Evolutionary conservation across 768 basidiomycete genomes (phyloP), one percentile per base, ranked within the genome.

Genomic region (Gyrodon lividus): DNA sequence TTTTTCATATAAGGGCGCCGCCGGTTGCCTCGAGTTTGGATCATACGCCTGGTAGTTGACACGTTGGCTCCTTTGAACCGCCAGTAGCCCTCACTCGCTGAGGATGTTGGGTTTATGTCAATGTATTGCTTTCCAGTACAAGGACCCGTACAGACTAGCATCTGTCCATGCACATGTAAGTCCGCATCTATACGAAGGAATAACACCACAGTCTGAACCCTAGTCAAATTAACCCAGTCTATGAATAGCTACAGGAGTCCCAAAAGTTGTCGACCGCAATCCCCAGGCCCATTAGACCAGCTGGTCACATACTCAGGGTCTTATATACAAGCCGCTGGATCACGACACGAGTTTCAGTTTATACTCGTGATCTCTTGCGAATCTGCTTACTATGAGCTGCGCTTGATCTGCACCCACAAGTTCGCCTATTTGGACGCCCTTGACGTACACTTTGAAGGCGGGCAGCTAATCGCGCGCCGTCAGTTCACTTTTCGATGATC

Each of bases 361-460:
- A 40, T 19, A 44, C 54, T 35, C 50, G 22, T 39, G 54, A 53
- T 49, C 50, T 40, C 14, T 23, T 19, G 39, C 8, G 26, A 33
- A 37, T 56, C 33, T 45, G 6, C 61, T 55, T 49, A 67, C 65
- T n/a, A 28, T 37, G 48, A 68, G 66, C 39, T 63, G 56, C 17
- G 41, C 6, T 43, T 40, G 55, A 52, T 68, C 62, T 23, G 55
- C 64, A 41, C 65, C 65, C 56, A 64, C 66, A 16, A 59, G 59
- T 17, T 66, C 66, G 44, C 61, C 61, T 46, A 68, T 61, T 34
- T 68, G 55, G 35, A 66, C 58, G 2, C 65, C 65, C 49, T 67
- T 66, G 48, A 68, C 55, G 50, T 56, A 67, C 6, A 67, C 66
- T 51, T 68, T 65, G 55, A 56, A 68, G 12, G 66, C 58, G 19